Base-by-base conservation (phyloP, 768 basidiomycete genomes). In the Tulasnella sp. region DNA sequence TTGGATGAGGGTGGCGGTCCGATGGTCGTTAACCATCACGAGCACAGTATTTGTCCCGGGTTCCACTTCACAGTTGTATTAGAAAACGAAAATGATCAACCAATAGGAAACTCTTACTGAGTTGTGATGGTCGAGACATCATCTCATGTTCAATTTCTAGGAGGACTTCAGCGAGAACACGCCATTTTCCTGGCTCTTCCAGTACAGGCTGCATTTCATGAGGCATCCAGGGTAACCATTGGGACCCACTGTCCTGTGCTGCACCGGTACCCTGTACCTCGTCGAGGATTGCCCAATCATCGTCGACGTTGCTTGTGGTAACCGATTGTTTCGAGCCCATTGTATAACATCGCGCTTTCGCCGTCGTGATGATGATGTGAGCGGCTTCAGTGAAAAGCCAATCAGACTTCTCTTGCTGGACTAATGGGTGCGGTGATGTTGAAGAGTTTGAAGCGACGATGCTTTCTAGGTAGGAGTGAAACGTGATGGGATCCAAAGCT, bases 131-230 rank as follows among this genome's bases (percentile, higher is more conserved):
- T 31, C 81, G 80, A 27, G 77, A 56, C 27, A 82, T 87, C 40
- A 94, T 92, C 81, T 96, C 94, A 80, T 91, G 91, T 84, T 99
- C 98, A 2, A 96, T 92, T 85, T 99, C 98, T 75, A 94, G 88
- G 68, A 99, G 84, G 0, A 97, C 89, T n/a, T 95, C 93, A 0
- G 92, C 89, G 18, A 99, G 86, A 10, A 97, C 84, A 78, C 89
- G 89, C 97, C 98, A 99, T 84, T 99, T 99, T 0, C 97, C 97
- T 68, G 94, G 89, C 83, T 99, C 98, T 85, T 99, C 98, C 34
- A 98, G 87, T 0, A 96, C 90, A 0, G 95, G 94, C 71, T 95
- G 91, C 84, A 97, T 91, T 0, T 91, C 92, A 14, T 89, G 87
- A 0, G 96, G 94, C 31, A 95, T 83, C 92, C 95, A 94, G 34